Evolutionary conservation across 768 basidiomycete species (phyloP).

Genomic region (Mycena maculata): DNA sequence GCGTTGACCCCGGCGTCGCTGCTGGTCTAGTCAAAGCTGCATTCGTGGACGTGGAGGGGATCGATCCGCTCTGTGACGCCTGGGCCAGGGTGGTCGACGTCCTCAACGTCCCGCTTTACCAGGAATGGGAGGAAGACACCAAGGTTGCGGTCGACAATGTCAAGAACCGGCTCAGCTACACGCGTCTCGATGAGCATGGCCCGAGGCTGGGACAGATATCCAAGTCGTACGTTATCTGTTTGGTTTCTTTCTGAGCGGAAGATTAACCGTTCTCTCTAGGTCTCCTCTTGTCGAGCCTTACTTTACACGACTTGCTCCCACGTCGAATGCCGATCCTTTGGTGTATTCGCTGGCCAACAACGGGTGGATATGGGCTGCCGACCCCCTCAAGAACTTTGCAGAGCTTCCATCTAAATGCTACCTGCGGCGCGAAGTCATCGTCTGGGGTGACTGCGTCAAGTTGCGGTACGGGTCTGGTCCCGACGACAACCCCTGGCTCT

Average conservation of each 20-base stretch:
- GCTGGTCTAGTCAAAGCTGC: slow-evolving; percentile 83
- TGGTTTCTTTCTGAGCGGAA: slow-evolving; percentile 18
- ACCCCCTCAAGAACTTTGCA: slow-evolving; percentile 95
- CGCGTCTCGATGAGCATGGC: slow-evolving; percentile 83
- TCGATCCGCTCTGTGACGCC: slow-evolving; percentile 68
- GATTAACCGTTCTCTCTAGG: slow-evolving; percentile 51
- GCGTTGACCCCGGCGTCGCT: slow-evolving; percentile 70
- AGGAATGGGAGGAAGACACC: slow-evolving; percentile 88
- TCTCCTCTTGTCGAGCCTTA: slow-evolving; percentile 90
- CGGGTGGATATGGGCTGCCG: slow-evolving; percentile 98
- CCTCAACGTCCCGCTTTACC: slow-evolving; percentile 89
- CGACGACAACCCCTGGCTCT: slow-evolving; percentile 91
- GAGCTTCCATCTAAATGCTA: slow-evolving; percentile 93
- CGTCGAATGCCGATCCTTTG: slow-evolving; percentile 55
- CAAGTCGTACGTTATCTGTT: slow-evolving; percentile 62
- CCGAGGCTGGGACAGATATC: slow-evolving; percentile 87
- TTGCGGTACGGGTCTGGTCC: slow-evolving; percentile 90
- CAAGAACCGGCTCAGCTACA: slow-evolving; percentile 81
- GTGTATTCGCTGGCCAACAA: slow-evolving; percentile 93
- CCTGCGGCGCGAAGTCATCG: slow-evolving; percentile 94
- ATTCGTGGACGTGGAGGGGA: slow-evolving; percentile 59
- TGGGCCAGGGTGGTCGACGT: slow-evolving; percentile 88
- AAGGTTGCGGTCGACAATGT: slow-evolving; percentile 79
- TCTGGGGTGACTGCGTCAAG: slow-evolving; percentile 98
- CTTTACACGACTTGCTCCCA: slow-evolving; percentile 83